A percentile compares a stretch with the other conserved stretches of the same genome.
Evolutionary conservation across 371 early-diverging fungal species (phyloP).

Genomic region (Mucor mucedo): DNA sequence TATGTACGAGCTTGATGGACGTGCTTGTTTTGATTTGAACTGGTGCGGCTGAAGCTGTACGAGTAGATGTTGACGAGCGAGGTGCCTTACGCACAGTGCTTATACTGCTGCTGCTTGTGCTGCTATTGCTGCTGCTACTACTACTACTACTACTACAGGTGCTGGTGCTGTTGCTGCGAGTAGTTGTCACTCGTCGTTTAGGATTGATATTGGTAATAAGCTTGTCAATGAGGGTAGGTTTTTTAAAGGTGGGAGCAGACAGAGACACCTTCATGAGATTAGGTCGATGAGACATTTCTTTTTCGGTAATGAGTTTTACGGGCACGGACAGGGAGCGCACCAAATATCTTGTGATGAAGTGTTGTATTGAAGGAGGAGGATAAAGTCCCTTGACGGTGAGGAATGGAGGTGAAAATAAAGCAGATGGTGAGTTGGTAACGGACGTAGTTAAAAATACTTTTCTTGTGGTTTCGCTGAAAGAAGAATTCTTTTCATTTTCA

Average conservation of each 20-base stretch:
- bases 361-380: constrained; percentile 3
- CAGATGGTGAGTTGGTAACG: constrained; percentile 4
- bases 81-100: constrained; percentile 8
- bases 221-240: too few species aligned
- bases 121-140: background rate
- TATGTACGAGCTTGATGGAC: constrained; percentile 7
- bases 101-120: too few species aligned
- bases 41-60: constrained; percentile 11
- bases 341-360: too few species aligned
- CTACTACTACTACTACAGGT: background rate
- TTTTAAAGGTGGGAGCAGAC: background rate
- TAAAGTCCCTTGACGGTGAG: constrained; percentile 20
- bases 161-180: background rate
- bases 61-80: constrained; percentile 13
- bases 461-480: constrained; percentile 22
- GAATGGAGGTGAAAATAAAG: constrained; percentile 11
- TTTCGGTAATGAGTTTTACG: constrained; percentile 14
- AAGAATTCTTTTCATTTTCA: constrained; percentile 11
- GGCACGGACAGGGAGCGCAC: constrained; percentile 11
- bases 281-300: too few species aligned
- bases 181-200: background rate
- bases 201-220: background rate
- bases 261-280: too few species aligned
- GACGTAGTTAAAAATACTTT: constrained; percentile 16
- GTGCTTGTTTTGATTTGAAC: constrained; percentile 15